These are phyloP conservation scores for Gryganskiella cystojenkinii DNA, from an alignment of 192 early-diverging fungal genomes.

Conservation along the genomic window DNA sequence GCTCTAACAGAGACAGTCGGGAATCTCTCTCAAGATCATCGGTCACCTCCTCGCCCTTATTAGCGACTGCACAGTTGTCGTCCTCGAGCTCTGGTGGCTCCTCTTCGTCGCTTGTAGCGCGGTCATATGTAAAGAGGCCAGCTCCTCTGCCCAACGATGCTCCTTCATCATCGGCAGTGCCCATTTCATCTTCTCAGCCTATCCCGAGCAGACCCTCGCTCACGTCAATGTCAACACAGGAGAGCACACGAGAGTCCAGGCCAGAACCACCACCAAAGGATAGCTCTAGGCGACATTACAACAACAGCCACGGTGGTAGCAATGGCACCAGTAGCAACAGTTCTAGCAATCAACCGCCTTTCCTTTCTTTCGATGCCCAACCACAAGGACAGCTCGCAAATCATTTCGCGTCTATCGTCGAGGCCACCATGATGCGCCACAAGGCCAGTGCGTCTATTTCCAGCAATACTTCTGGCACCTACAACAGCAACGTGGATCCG, in stretches of 20 bases:
- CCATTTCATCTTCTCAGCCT: neutral
- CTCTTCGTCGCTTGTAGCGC: neutral
- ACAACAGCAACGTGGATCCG: neutral
- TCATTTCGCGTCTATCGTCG: constrained; percentile 30
- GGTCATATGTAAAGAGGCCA: constrained; percentile 35
- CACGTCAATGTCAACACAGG: neutral
- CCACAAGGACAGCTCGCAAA: constrained; percentile 9
- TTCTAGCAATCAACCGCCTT: constrained; percentile 13
- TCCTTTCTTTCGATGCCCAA: constrained; percentile 28
- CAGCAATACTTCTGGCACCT: constrained; percentile 3
- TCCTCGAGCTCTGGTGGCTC: constrained; percentile 12
- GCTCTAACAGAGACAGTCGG: constrained; percentile 10
- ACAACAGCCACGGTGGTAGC: neutral
- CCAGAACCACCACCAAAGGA: constrained; percentile 43
- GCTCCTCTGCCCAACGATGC: constrained; percentile 33
- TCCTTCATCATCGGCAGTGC: neutral
- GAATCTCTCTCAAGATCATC: constrained; percentile 31
- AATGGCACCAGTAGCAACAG: neutral
- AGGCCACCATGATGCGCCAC: constrained; percentile 25
- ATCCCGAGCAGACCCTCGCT: no score
- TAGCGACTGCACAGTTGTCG: neutral
- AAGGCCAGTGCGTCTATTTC: constrained; percentile 4
- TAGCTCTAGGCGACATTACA: constrained; percentile 4
- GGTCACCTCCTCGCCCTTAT: constrained; percentile 6
- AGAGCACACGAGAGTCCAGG: neutral